phyloP scores from a whole-genome alignment of 1,284 basidiomycete species.

The Calocybe gambosa region DNA sequence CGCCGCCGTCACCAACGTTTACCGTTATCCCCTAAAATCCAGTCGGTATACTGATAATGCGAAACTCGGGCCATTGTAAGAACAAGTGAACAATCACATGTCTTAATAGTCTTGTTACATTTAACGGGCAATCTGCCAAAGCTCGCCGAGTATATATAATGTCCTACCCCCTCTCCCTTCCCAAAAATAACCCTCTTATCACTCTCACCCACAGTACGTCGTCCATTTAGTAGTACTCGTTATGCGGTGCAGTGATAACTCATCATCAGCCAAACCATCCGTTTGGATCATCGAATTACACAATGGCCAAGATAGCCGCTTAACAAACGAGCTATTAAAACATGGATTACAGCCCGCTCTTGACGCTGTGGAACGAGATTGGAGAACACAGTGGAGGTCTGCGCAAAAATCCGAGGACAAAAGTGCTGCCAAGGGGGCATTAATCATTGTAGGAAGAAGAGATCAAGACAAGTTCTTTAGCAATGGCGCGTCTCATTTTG shows the following conservation, averaged over 20 bases:
- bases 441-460: conserved; percentile 72
- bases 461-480: conserved; percentile 85
- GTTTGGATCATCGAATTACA: conserved; percentile 76
- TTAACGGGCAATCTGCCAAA: neutral
- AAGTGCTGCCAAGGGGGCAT: conserved; percentile 54
- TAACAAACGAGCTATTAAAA: conserved; percentile 56
- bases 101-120: neutral
- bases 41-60: too few species aligned
- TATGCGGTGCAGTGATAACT: too few species aligned
- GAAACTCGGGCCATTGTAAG: neutral
- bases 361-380: conserved; percentile 72
- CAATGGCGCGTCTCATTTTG: conserved; percentile 49
- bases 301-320: conserved; percentile 69
- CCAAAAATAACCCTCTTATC: conserved; percentile 41
- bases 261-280: conserved; percentile 49
- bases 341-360: conserved; percentile 68
- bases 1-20: too few species aligned
- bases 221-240: neutral
- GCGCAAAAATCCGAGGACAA: conserved; percentile 37
- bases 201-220: conserved; percentile 62
- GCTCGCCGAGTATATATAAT: conserved; percentile 20
- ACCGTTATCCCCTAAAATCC: too few species aligned
- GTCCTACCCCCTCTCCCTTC: conserved; percentile 44
- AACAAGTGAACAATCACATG: conserved; percentile 3
- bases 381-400: conserved; percentile 55